phyloP scores from a whole-genome alignment of 768 basidiomycete species.

The Guyanaporus albipodus region DNA sequence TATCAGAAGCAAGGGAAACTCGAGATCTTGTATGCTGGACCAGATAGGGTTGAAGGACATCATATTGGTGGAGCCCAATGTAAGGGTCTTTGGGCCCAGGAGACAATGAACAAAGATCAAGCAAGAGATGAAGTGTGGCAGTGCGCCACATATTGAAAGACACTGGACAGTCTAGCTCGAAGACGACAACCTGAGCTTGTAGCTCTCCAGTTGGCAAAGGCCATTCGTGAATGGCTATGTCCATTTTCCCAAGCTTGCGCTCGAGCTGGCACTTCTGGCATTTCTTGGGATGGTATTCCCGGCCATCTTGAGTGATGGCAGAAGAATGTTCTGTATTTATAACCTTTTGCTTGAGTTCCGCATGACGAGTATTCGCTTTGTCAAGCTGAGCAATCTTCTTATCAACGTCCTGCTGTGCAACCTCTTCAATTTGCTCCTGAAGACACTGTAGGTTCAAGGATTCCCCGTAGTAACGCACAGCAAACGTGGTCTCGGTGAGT shows the following conservation, averaged over 20 bases:
- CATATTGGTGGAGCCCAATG: constrained; percentile 15
- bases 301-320: background rate
- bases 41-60: constrained; percentile 9
- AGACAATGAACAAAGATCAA: constrained; percentile 31
- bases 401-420: constrained; percentile 19
- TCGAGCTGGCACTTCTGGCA: constrained; percentile 33
- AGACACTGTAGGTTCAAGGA: constrained; percentile 26
- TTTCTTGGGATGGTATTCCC: constrained; percentile 1
- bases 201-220: constrained; percentile 36
- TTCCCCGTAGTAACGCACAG: constrained; percentile 33
- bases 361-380: constrained; percentile 21
- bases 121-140: constrained; percentile 36
- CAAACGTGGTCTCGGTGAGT: constrained; percentile 24
- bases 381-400: constrained; percentile 31
- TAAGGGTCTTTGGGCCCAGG: constrained; percentile 4
- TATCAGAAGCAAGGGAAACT: constrained; percentile 22
- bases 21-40: constrained; percentile 16
- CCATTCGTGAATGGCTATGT: constrained; percentile 43
- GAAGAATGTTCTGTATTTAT: background rate
- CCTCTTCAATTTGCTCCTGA: constrained; percentile 27
- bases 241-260: constrained; percentile 20
- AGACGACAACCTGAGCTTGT: constrained; percentile 33
- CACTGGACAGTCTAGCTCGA: constrained; percentile 40
- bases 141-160: constrained; percentile 43
- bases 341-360: constrained; percentile 12